These are phyloP conservation scores for Uromyces viciae-fabae DNA, from an alignment of 1,284 basidiomycete genomes.

Conservation along the genomic window DNA sequence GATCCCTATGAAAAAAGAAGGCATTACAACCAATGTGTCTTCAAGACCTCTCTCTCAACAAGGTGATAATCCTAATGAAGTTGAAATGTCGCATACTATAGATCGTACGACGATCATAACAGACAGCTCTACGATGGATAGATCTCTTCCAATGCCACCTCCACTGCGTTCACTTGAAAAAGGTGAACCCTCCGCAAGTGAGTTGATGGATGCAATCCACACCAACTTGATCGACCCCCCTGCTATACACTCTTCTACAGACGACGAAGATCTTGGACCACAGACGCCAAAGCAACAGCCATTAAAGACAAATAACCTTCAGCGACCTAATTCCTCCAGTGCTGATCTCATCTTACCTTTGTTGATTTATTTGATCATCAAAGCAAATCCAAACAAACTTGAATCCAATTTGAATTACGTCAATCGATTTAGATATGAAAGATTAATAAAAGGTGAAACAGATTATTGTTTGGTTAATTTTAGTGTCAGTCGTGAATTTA, in stretches of 20 bases:
- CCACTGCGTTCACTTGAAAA: constrained; percentile 18
- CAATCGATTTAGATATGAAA: constrained; percentile 72
- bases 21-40: background rate
- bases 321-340: constrained; percentile 48
- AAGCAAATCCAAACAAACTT: constrained; percentile 75
- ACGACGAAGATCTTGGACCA: background rate
- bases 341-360: constrained; percentile 76
- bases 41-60: constrained; percentile 5
- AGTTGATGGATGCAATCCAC: constrained; percentile 33
- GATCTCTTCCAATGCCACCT: constrained; percentile 26
- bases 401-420: constrained; percentile 81
- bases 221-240: constrained; percentile 29
- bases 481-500: constrained; percentile 85
- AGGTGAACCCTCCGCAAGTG: constrained; percentile 14
- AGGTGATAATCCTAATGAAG: constrained; percentile 37
- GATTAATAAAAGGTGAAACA: constrained; percentile 73
- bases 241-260: background rate
- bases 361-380: constrained; percentile 85
- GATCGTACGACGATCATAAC: background rate
- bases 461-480: constrained; percentile 88
- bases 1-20: constrained; percentile 52
- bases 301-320: constrained; percentile 19
- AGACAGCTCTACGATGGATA: background rate
- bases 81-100: constrained; percentile 51
- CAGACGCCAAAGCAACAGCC: background rate